Evolutionary conservation across 208 protist genomes (phyloP), one percentile per base, ranked within the genome.

Genomic region (Trypanosoma scelopori): DNA sequence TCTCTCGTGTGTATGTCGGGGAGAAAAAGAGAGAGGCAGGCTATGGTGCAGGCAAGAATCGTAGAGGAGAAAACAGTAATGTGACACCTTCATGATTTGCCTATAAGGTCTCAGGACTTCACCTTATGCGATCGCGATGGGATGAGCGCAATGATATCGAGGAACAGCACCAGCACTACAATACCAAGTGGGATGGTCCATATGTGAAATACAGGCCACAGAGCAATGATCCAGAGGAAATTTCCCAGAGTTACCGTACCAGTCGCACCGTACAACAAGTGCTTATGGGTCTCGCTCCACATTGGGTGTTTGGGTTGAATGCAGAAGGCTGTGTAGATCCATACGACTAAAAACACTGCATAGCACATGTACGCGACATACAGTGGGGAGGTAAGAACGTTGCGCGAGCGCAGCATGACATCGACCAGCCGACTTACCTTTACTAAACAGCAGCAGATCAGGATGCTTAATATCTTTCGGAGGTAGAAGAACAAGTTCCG

Each of bases 201-300:
- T 25, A 89, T 65, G 56, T 81, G 69, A 42, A 75, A 83, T 43
- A 77, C 83, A 32, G 82, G 81, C 77, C 88, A 96, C 49, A 96
- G 74, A 46, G 77, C 91, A 11, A 90, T 71, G 13, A 79, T 77
- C 82, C 80, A 92, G 48, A 87, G 27, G 12, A 88, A 3, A 25
- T 75, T 69, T 23, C 66, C 82, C 1, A 76, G 27, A 4, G 71
- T 27, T 15, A 71, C 65, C 22, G 62, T 73, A 53, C 27, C 55
- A 1, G 83, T 85, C 16, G 83, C 74, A 37, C 50, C 51, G 22
- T 83, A 58, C 1, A 96, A 51, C 45, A 87, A 83, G 12, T 50
- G 49, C 70, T 82, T 77, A 55, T 94, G 76, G 12, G 72, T 72
- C 42, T 87, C 72, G 59, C 76, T 84, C 91, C 87, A 94, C 50